Evolutionary conservation across 805 yeast species (phyloP).

Genomic region (Pichia membranifaciens): DNA sequence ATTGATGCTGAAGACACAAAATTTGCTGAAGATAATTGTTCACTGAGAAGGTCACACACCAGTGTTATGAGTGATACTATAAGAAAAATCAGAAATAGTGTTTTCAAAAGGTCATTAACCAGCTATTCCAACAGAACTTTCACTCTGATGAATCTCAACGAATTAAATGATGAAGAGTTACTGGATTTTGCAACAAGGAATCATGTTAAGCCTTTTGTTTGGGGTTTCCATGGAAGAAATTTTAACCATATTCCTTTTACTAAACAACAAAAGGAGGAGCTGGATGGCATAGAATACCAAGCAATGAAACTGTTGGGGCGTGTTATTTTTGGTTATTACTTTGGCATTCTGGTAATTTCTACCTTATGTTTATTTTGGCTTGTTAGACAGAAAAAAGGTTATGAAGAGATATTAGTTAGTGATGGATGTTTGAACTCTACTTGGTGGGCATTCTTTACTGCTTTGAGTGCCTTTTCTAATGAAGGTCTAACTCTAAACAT

Average conservation of each 20-base stretch:
- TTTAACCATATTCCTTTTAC: constrained; percentile 81
- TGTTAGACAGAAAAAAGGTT: constrained; percentile 40
- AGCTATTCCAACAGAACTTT: too few species aligned
- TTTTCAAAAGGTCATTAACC: too few species aligned
- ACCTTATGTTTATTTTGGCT: constrained; percentile 55
- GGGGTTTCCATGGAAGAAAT: constrained; percentile 86
- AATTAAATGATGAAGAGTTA: constrained; percentile 49
- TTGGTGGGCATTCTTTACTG: constrained; percentile 93
- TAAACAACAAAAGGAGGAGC: constrained; percentile 81
- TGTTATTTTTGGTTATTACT: constrained; percentile 58
- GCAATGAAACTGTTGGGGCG: constrained; percentile 72
- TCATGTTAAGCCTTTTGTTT: constrained; percentile 66
- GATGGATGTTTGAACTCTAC: constrained; percentile 60
- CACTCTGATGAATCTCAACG: constrained; percentile 78
- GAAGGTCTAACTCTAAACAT: constrained; percentile 79
- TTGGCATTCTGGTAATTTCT: constrained; percentile 66
- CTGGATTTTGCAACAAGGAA: constrained; percentile 18
- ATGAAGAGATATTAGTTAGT: constrained; percentile 37
- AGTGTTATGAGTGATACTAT: too few species aligned
- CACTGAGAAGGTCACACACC: too few species aligned
- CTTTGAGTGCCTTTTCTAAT: constrained; percentile 77
- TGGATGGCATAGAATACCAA: constrained; percentile 96
- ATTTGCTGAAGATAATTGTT: too few species aligned
- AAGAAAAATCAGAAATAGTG: too few species aligned
- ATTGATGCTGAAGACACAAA: too few species aligned